Evolutionary conservation across 1,139 yeast species (phyloP).

Genomic region (Diutina mesorugosa): DNA sequence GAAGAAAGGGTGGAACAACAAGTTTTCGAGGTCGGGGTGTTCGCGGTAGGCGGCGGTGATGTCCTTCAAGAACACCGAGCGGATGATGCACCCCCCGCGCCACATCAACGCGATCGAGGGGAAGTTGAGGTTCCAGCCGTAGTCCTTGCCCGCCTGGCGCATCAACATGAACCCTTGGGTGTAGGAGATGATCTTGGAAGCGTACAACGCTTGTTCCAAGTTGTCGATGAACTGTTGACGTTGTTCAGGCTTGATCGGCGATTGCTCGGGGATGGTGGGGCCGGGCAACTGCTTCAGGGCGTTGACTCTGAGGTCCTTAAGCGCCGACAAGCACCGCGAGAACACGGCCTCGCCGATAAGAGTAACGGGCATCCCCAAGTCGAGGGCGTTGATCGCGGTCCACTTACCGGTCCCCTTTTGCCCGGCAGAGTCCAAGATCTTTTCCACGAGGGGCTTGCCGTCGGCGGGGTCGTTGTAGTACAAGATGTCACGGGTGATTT

Average conservation of each 20-base stretch:
- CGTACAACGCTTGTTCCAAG: slow-evolving; percentile 96
- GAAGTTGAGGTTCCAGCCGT: slow-evolving; percentile 94
- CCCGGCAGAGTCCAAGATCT: slow-evolving; percentile 94
- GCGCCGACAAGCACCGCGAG: slow-evolving; percentile 88
- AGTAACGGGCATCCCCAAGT: slow-evolving; percentile 96
- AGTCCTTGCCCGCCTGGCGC: slow-evolving; percentile 95
- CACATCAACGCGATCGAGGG: slow-evolving; percentile 99
- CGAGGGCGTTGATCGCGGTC: slow-evolving; percentile 97
- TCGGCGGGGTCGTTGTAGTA: slow-evolving; percentile 77
- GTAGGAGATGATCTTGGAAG: slow-evolving; percentile 95
- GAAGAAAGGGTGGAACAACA: slow-evolving; percentile 93
- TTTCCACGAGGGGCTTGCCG: slow-evolving; percentile 88
- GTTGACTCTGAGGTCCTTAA: slow-evolving; percentile 79
- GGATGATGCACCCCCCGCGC: slow-evolving; percentile 99
- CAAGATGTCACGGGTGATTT: slow-evolving; percentile 91
- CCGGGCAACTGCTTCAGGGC: slow-evolving; percentile 75
- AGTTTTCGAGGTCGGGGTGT: slow-evolving; percentile 87
- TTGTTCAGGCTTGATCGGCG: slow-evolving; percentile 41
- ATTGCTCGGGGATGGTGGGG: slow-evolving; percentile 41
- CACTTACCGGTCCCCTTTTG: slow-evolving; percentile 99
- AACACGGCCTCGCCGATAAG: slow-evolving; percentile 98
- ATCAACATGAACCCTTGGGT: slow-evolving; percentile 99
- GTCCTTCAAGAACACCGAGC: slow-evolving; percentile 96
- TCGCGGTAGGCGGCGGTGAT: slow-evolving; percentile 94
- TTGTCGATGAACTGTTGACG: slow-evolving; percentile 78